Base-by-base conservation (phyloP, 2,329 filamentous ascomycete species). In the Nemania abortiva region DNA sequence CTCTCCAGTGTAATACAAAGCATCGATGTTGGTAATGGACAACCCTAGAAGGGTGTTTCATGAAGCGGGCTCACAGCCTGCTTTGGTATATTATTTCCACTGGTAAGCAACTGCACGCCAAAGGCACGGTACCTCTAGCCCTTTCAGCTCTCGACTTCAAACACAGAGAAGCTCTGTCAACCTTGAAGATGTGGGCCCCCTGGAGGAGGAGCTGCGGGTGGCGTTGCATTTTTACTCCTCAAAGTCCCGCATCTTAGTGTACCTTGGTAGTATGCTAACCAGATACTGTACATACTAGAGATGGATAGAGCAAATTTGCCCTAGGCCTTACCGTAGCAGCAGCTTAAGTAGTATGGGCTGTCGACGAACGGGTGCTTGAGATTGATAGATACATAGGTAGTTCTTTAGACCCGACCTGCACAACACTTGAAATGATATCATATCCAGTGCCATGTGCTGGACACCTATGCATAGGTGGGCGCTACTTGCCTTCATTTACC, bases 141-240 rank as follows among this genome's bases (percentile, higher is more conserved):
- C 24, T 22, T 60, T 31, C 45, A 37, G 45, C 45, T 52, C 7
- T 37, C 24, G 20, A 20, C 15, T 13, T 18, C 7, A 34, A 57
- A 39, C 37, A 29, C 22, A 39, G 20, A 31, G 29, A 20, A 60
- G 27, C 15, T 45, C 15, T 27, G 63, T 15, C 31, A 18, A 31
- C 39, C 39, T 34, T 47, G 4, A 37, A 37, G 52, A 39, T 52
- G 62, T 31, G 49, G 29, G 49, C 7, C 24, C 24, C 34, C 15
- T 59, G 11, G 47, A 50, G 22, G 47, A 50, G 22, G 10, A 31
- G n/a, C 24, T 65, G 45, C 34, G 53, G 31, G 24, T 20, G 49
- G 59, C 5, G 59, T 60, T 50, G 42, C 57, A 60, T 37, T 61
- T 27, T 20, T 2, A 13, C 22, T n/a, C 24, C 39, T 37, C 55